Evolutionary conservation across 2,329 filamentous ascomycete species (phyloP).

Genomic region (Coniella vitis): DNA sequence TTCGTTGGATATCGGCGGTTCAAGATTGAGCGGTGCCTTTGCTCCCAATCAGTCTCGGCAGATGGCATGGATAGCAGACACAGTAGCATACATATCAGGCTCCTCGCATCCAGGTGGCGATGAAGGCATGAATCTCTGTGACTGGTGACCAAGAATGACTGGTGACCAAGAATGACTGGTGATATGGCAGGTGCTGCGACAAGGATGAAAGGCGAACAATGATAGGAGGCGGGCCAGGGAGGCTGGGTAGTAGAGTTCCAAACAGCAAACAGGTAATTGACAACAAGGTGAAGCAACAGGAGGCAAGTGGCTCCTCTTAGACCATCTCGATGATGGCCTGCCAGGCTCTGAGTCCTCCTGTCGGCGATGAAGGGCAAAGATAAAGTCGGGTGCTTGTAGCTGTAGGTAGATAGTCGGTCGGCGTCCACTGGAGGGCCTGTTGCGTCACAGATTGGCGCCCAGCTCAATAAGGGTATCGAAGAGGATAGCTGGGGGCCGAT

Average conservation of each 20-base stretch:
- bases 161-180: too few species aligned
- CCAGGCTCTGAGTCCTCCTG: neutral
- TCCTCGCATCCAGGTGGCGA: too few species aligned
- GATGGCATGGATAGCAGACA: too few species aligned
- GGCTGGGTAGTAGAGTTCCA: neutral
- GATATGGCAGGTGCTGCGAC: neutral
- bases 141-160: neutral
- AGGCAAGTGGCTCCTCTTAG: neutral
- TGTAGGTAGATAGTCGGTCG: neutral
- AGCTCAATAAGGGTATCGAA: neutral
- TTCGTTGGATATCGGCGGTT: too few species aligned
- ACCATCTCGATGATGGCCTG: slow-evolving; percentile 12
- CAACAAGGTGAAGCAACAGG: neutral
- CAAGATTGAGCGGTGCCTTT: too few species aligned
- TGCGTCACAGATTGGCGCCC: slow-evolving; percentile 3
- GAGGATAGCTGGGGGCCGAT: neutral
- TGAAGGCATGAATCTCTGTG: too few species aligned
- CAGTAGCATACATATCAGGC: too few species aligned
- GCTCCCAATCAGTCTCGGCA: too few species aligned
- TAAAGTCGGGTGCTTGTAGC: neutral
- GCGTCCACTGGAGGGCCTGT: neutral
- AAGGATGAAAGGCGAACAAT: neutral
- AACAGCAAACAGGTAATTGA: neutral
- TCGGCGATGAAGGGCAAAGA: neutral
- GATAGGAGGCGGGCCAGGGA: neutral